Evolutionary conservation across 805 yeast genomes (phyloP), one percentile per base, ranked within the genome.

Genomic region (Yarrowia divulgata): DNA sequence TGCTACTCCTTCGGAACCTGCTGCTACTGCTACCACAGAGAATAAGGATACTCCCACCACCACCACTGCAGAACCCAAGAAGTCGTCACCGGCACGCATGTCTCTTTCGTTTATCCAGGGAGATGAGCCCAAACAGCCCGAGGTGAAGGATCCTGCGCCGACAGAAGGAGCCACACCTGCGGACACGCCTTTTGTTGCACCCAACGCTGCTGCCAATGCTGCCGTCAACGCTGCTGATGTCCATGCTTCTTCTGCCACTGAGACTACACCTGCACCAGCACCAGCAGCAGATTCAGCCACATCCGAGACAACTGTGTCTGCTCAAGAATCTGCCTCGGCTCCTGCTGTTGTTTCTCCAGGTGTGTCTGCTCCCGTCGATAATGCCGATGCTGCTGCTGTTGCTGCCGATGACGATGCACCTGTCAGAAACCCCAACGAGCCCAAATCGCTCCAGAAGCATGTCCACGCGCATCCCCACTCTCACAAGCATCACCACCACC

Each of bases 41-140:
- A 39, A 39, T 1, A 49, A 49, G 29, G 39, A 40, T 3, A 13
- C 35, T 16, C 14, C 66, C 2, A 8, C 50, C 29, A 23, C 29
- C 29, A 23, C 29, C 29, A 8, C 50, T 6, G 3, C 42, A 34
- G 52, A 43, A 19, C 49, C 43, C n/a, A 49, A 49, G 39, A 49
- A 32, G 48, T 29, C 46, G 62, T 18, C 69, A 60, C 49, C 71
- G 57, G 23, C 54, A 71, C 18, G 71, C 70, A 50, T 71, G 72
- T n/a, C 57, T 70, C 18, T 67, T 18, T 32, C 69, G 13, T 35
- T 50, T 14, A 39, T 45, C 46, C 69, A 46, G 46, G 63, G 55
- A 16, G 46, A 52, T 16, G 46, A 37, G 19, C 62, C 50, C 14
- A 29, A 42, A 46, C 16, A 40, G 23, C 39, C 49, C 32, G 62